Percentiles rank a stretch among this genome's conserved stretches.
phyloP scores from a whole-genome alignment of 106 monocot species.

The Dioscorea alata region DNA sequence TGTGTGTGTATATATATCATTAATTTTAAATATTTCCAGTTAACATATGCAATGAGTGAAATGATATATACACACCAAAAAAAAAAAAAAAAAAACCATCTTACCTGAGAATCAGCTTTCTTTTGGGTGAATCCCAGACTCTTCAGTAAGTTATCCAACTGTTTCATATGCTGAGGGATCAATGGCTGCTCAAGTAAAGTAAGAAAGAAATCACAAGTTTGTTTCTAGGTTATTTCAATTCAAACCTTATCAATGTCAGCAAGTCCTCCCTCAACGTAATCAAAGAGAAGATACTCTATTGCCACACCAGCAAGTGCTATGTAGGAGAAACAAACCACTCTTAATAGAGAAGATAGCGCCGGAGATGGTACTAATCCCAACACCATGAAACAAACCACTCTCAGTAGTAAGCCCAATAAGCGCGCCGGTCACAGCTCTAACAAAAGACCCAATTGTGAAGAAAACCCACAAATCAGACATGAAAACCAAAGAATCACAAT shows the following conservation, averaged over 20 bases:
- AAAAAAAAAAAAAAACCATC: no score
- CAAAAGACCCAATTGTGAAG: constrained; percentile 56
- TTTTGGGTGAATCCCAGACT: constrained; percentile 87
- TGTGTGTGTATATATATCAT: no score
- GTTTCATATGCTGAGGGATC: not conserved
- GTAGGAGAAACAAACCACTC: constrained; percentile 87
- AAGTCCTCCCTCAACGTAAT: constrained; percentile 79
- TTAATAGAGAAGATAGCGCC: constrained; percentile 90
- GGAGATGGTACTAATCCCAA: constrained; percentile 78
- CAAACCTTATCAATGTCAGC: constrained; percentile 57
- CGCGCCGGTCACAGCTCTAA: constrained; percentile 73
- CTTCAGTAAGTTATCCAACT: constrained; percentile 72
- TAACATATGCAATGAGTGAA: not conserved
- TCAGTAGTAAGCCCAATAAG: constrained; percentile 75
- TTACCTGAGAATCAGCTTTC: constrained; percentile 86
- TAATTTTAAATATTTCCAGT: no score
- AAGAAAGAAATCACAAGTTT: no score
- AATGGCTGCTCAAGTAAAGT: no score
- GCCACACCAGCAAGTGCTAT: constrained; percentile 91
- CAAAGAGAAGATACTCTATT: constrained; percentile 87
- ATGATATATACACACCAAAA: no score
- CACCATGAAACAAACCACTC: constrained; percentile 70
- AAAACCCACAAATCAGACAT: no score
- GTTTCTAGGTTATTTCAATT: no score
- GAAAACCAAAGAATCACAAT: no score